Evolutionary conservation across 2,329 filamentous ascomycete genomes (phyloP), one percentile per base, ranked within the genome.

Genomic region (Claviceps pazoutovae): DNA sequence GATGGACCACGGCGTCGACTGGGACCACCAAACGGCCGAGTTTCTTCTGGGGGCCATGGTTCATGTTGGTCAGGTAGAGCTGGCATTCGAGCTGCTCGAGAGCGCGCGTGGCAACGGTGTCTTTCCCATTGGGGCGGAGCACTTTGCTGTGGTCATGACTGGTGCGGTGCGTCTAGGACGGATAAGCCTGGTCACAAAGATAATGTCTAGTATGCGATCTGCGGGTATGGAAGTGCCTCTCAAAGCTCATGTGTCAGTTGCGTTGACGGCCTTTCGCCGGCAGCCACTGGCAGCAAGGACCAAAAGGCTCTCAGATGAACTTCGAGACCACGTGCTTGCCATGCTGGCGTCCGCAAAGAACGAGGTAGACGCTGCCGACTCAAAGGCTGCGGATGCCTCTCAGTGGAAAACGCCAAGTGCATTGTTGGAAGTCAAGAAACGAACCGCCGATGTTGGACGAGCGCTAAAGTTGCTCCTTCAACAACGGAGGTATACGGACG

Each of bases 61-160:
- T 23, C 65, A 71, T 52, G 74, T 71, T 54, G 69, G 69, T 23
- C 74, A 79, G 60, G 65, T 74, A 1, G 68, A 73, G 13, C 66
- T 74, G 42, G 78, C 77, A 5, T 69, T 74, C 50, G 64, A 69
- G 19, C 66, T 80, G 26, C 61, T 80, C 21, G 66, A 66, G 9
- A 64, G 68, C 4, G 73, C 73, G 3, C 57, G 71, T 34, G 62
- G 68, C 44, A 66, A 76, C 26, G 64, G 65, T 3, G 57, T 73
- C 6, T 76, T 79, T 53, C 59, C 68, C 16, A 70, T 76, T 2
- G 69, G 66, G 0, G 58, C 68, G 2, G 67, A 73, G 19, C 77
- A 80, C 59, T 80, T 74, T 58, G 63, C 72, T 34, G 69, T 74
- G 26, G 71, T 81, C 49, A 77, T 80, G 72, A 65, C 70, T 16